Evolutionary conservation across 2,329 filamentous ascomycete species (phyloP).

Genomic region (Mycosphaerella sp.): DNA sequence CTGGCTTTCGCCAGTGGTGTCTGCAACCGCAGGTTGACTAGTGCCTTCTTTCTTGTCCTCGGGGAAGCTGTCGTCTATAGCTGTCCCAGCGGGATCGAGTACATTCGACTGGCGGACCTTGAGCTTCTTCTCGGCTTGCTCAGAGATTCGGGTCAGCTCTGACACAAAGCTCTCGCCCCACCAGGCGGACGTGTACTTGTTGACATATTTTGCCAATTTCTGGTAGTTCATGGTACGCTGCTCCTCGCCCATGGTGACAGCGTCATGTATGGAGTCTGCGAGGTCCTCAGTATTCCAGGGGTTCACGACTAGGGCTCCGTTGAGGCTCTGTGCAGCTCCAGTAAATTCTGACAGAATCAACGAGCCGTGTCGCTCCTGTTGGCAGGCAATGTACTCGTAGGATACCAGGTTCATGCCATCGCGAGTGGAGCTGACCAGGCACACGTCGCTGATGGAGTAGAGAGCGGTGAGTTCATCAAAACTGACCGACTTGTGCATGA

Average conservation of each 20-base stretch:
- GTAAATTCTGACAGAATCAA: constrained; percentile 97
- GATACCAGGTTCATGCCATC: constrained; percentile 99
- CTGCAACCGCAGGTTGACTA: constrained; percentile 13
- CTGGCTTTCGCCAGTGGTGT: constrained; percentile 17
- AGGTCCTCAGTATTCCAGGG: constrained; percentile 98
- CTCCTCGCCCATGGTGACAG: constrained; percentile 92
- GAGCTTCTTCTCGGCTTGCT: constrained; percentile 46
- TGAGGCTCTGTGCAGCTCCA: constrained; percentile 88
- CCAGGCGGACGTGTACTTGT: constrained; percentile 94
- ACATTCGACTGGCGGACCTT: constrained; percentile 31
- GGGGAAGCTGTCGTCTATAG: constrained; percentile 2
- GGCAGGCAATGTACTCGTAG: constrained; percentile 95
- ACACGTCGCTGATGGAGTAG: constrained; percentile 87
- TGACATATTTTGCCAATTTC: constrained; percentile 90
- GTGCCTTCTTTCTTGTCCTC: constrained; percentile 10
- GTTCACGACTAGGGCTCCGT: constrained; percentile 90
- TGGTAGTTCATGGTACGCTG: constrained; percentile 79
- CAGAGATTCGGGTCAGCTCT: constrained; percentile 62
- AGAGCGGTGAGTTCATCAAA: constrained; percentile 93
- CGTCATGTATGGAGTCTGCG: constrained; percentile 85
- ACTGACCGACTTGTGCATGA: constrained; percentile 90
- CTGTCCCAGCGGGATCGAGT: constrained; percentile 13
- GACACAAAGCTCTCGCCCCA: constrained; percentile 91
- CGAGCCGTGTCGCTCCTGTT: constrained; percentile 81
- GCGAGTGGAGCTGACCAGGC: constrained; percentile 87